Base-by-base conservation (phyloP, 2,329 filamentous ascomycete genomes). In the Colletotrichum theobromicola region DNA sequence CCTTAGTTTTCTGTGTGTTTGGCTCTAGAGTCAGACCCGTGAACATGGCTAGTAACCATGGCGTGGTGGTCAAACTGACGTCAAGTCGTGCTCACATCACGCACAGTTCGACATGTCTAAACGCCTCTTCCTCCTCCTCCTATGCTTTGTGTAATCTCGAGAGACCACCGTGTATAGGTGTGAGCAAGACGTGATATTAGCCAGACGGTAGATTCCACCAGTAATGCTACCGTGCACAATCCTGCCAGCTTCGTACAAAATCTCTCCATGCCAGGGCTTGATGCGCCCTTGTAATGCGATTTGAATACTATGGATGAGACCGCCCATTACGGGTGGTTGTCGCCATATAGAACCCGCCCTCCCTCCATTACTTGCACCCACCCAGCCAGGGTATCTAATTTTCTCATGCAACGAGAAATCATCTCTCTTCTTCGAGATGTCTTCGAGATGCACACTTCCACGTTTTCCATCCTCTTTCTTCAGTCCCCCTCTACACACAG, bases 361-460 rank as follows among this genome's bases (percentile, higher is more conserved):
- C 28, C 46, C 26, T 46, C 42, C 72, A 67, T 72, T 75, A 64
- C 57, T 16, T 66, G 34, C 68, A 62, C 72, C 57, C 62, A 67
- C 34, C 58, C 57, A 72, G 37, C 72, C 68, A 50, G 69, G 72
- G 72, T 75, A 75, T 75, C 69, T 72, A 74, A 57, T 42, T 24
- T 67, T 66, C 62, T 46, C 62, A 72, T 63, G 62, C 46, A 72
- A 72, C 42, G 34, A 63, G 34, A 60, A 46, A 42, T 30, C 37
- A 8, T 63, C 28, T 67, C 46, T 50, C 63, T 26, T 37, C 42
- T n/a, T 42, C 24, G 57, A 63, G 30, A 53, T 32, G 46, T 37
- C 42, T n/a, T 42, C 24, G 57, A 63, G 30, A 53, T 32, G 46
- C 21, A 15, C 28, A 26, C 18, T 35, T 64, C 35, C 34, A 46